Base-by-base conservation (phyloP, 306 rosid genomes). In the Quercus glauca region DNA sequence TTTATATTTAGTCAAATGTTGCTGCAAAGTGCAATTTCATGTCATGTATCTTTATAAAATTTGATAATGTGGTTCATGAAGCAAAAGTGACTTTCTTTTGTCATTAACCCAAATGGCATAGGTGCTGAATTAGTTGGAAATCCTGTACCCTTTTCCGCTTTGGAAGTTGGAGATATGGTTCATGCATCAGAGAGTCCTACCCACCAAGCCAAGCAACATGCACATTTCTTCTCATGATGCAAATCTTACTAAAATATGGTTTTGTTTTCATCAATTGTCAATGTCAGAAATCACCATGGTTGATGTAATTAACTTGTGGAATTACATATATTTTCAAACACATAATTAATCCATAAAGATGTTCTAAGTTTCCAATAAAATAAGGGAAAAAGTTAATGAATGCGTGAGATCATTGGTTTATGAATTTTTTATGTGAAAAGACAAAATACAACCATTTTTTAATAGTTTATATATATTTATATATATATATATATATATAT, bases 1-100 rank as follows among this genome's bases (percentile, higher is more conserved):
- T 68, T 57, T 76, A 43, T 43, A n/a, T 57, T 75, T 71, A 83
- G 90, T 87, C 92, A 85, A 89, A 74, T 58, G 43, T 83, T 80
- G 76, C 91, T 80, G 84, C 89, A 64, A 83, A 79, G 81, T 77
- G 79, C 82, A 52, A 53, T 73, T 56, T 68, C 79, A 63, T 69
- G 79, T 55, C 71, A 41, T 41, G 37, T 70, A 51, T 71, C 78
- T 80, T 75, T 73, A 37, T 53, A 25, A 58, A 76, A 82, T 69
- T 69, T 68, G 78, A 71, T 69, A 71, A 80, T 55, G 76, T 63
- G 79, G 57, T 75, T 86, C 86, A 68, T 11, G 20, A 52, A 59
- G 75, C 76, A 77, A 86, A 83, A 78, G 88, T 73, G 69, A 72
- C 73, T 68, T 77, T 84, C 63, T 79, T 83, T 82, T 84, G 78